Percentiles rank a stretch among this genome's conserved stretches.
phyloP scores from a whole-genome alignment of 352 stramenopile genomes.

The Thalassiosira mediterranea region DNA sequence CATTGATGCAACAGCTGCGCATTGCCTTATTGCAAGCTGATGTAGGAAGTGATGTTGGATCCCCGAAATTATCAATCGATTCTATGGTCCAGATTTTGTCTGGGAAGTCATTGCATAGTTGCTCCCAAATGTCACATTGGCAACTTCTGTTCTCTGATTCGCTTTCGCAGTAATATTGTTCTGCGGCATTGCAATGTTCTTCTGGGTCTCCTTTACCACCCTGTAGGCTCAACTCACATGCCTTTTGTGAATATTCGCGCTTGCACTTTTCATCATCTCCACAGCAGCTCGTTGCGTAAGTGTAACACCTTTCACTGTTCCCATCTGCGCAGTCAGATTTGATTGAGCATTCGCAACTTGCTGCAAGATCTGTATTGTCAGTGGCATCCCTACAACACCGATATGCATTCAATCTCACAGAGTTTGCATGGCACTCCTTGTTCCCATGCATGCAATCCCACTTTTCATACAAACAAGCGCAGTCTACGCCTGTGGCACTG shows the following conservation, averaged over 20 bases:
- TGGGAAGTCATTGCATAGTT: not conserved
- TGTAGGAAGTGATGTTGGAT: too few species aligned
- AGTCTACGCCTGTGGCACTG: too few species aligned
- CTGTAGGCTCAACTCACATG: not conserved
- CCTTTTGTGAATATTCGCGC: not conserved
- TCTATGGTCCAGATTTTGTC: too few species aligned
- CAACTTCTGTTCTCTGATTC: not conserved
- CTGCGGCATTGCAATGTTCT: not conserved
- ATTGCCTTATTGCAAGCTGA: not conserved
- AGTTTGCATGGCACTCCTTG: too few species aligned
- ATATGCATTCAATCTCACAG: too few species aligned
- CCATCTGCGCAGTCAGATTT: not conserved
- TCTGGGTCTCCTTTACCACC: too few species aligned
- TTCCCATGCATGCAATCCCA: too few species aligned
- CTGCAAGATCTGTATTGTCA: too few species aligned
- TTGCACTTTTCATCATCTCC: not conserved
- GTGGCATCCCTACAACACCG: too few species aligned
- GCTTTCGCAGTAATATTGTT: not conserved
- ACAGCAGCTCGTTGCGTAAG: not conserved
- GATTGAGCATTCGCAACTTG: conserved; percentile 6
- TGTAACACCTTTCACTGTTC: not conserved
- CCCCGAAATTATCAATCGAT: too few species aligned
- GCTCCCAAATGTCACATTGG: not conserved
- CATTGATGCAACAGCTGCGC: not conserved
- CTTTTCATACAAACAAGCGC: too few species aligned